Evolutionary conservation across 371 early-diverging fungal genomes (phyloP), one percentile per base, ranked within the genome.

Genomic region (Circinella umbellata): DNA sequence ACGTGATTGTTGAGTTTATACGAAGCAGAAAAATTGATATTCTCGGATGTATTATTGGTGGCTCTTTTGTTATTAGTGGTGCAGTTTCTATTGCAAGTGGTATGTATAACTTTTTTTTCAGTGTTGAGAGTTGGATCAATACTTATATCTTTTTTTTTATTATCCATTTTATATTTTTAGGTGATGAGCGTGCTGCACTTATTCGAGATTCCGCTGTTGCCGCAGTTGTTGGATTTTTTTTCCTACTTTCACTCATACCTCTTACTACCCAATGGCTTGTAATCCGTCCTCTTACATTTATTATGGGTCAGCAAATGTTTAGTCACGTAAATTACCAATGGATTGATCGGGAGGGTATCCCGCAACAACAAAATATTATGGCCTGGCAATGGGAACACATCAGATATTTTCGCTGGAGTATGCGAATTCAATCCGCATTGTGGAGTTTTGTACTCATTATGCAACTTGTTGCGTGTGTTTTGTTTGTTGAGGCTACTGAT

Each of bases 121-220:
- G 20, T 53, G 20, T 53, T 15, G 15, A 15, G 8, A 2, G 20
- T 53, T 53, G 53, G 53, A 13, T 53, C 1, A 6, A 15, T 13
- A 53, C 27, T 27, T 27, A 51, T 51, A 51, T n/a, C 51, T 51
- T 8, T 13, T 13, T 60, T 14, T 4, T 18, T 35, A 53, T 9
- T n/a, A n/a, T n/a, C n/a, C n/a, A n/a, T n/a, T n/a, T 2, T 13
- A 38, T 15, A 27, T 68, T 18, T 51, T 1, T 60, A 78, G 80
- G 82, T 27, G 74, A 86, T 68, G 79, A 74, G 27, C 80, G 87
- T 20, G 60, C 80, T 17, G 73, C 82, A 4, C 61, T 84, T 20
- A 69, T 86, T 17, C 78, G 85, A 49, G 85, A 86, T 60, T 84
- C 85, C 6, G 69, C 79, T 18, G 75, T 77, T 3, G 81, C 80